Percentiles rank a stretch among this genome's conserved stretches.
Conservation (phyloP, 331 rosid species). For the Rhamnella rubrinervis region DNA sequence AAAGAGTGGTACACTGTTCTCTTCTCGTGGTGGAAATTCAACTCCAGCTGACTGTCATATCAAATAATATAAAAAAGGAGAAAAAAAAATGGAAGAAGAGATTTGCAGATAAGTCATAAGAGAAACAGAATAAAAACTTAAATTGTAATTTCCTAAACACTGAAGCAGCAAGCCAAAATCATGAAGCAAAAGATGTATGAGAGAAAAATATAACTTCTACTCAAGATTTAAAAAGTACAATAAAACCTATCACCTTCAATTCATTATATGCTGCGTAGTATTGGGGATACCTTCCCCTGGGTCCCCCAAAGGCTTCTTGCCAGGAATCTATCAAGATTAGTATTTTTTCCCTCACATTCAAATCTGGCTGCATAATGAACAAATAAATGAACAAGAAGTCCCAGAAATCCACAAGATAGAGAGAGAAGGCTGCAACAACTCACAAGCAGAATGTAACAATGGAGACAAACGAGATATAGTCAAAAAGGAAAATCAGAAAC, state of each 20-base stretch:
- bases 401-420: constrained; percentile 3
- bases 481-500: constrained; percentile 1
- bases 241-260: constrained; percentile 52
- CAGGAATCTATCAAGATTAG: constrained; percentile 78
- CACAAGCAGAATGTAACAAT: constrained; percentile 14
- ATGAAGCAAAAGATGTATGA: neutral
- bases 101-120: constrained; percentile 2
- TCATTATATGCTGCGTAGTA: constrained; percentile 82
- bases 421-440: neutral
- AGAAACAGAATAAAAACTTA: neutral
- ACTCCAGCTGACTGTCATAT: constrained; percentile 73
- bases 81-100: neutral
- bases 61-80: constrained; percentile 4
- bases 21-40: constrained; percentile 87
- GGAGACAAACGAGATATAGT: neutral
- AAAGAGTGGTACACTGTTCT: constrained; percentile 77
- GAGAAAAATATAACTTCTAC: neutral
- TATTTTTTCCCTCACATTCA: constrained; percentile 85
- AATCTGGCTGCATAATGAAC: constrained; percentile 74
- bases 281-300: constrained; percentile 73
- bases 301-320: constrained; percentile 94
- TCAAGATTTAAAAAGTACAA: neutral
- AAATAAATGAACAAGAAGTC: constrained; percentile 22
- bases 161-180: neutral
- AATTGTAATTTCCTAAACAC: neutral